phyloP scores from a whole-genome alignment of 2,329 filamentous ascomycete genomes.

The Alternaria angustiovoidea region DNA sequence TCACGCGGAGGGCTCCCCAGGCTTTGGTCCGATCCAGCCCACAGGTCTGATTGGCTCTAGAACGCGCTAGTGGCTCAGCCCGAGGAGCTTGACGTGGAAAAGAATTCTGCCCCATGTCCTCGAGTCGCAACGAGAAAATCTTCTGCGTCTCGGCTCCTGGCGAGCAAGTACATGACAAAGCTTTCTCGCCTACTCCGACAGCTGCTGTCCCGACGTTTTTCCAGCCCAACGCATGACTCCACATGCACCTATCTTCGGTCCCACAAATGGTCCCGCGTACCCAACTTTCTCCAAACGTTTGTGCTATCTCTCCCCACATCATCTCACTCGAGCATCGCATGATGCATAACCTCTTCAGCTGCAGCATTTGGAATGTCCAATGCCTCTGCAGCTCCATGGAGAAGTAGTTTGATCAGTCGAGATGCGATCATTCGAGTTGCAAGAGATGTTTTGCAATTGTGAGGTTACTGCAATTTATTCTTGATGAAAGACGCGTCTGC shows the following conservation, averaged over 20 bases:
- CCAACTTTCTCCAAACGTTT: background rate
- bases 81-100: background rate
- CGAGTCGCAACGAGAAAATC: conserved; percentile 1
- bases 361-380: background rate
- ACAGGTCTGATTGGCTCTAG: background rate
- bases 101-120: conserved; percentile 2
- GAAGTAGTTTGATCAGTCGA: background rate
- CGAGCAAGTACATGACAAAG: background rate
- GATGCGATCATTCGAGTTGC: background rate
- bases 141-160: background rate
- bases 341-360: background rate
- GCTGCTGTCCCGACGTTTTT: background rate
- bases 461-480: background rate
- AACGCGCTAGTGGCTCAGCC: background rate
- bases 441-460: too few species aligned
- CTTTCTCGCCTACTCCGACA: background rate
- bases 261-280: background rate
- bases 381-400: background rate
- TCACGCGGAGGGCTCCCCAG: conserved; percentile 1
- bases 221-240: background rate
- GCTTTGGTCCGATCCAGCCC: background rate
- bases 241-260: background rate
- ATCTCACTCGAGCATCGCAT: background rate
- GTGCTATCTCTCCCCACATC: background rate
- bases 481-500: background rate